Percentiles rank a stretch among this genome's conserved stretches.
phyloP scores from a whole-genome alignment of 2,329 filamentous ascomycete species.

The Pestalotiopsis sp. region DNA sequence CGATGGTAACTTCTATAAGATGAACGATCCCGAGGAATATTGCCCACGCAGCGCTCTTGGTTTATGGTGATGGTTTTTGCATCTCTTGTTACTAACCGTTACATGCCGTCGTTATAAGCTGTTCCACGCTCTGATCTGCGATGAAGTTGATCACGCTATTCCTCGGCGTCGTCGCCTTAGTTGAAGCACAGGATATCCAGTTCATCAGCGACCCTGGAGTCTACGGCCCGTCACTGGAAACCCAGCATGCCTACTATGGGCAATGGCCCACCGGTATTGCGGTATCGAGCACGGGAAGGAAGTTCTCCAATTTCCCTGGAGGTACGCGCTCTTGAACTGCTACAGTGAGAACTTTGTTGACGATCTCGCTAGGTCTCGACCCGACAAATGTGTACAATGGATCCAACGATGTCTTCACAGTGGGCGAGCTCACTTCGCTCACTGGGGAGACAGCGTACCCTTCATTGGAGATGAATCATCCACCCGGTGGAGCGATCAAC shows the following conservation, averaged over 20 bases:
- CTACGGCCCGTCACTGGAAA: constrained; percentile 45
- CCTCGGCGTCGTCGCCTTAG: neutral
- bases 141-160: neutral
- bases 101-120: neutral
- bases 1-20: neutral
- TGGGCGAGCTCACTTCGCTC: constrained; percentile 34
- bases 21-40: neutral
- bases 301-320: constrained; percentile 53
- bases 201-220: constrained; percentile 14
- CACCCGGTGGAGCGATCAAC: constrained; percentile 26
- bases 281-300: constrained; percentile 50
- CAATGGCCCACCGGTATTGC: constrained; percentile 52
- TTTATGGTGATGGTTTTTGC: neutral
- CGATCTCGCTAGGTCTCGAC: constrained; percentile 40
- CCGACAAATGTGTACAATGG: constrained; percentile 43
- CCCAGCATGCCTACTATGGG: constrained; percentile 53
- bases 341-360: neutral
- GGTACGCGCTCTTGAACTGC: constrained; percentile 13
- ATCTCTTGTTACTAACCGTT: too few species aligned
- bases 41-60: too few species aligned
- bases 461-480: constrained; percentile 42
- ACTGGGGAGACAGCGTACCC: constrained; percentile 26
- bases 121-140: neutral
- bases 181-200: neutral
- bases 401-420: constrained; percentile 40